Evolutionary conservation across 2,329 filamentous ascomycete species (phyloP).

Genomic region (Pestalotiopsis sp.): DNA sequence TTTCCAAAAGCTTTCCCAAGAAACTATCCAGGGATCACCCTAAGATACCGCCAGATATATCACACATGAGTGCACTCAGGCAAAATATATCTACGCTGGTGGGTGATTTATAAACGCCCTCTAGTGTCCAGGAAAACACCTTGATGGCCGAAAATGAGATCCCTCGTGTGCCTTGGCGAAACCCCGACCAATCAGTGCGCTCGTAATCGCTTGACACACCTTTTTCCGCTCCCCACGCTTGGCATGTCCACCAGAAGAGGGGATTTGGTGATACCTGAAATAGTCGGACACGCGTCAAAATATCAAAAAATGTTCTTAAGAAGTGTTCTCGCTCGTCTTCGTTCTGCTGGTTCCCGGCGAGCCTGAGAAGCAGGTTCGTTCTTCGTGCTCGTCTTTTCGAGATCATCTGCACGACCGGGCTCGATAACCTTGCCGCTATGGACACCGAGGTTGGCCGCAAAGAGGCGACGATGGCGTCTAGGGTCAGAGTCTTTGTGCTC

Average conservation of each 20-base stretch:
- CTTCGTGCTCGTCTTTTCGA: neutral
- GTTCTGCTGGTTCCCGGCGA: too few species aligned
- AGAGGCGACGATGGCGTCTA: neutral
- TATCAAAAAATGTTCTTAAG: neutral
- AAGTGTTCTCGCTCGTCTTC: neutral
- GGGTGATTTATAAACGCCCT: neutral
- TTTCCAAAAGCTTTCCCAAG: too few species aligned
- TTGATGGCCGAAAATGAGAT: conserved; percentile 4
- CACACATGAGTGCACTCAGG: too few species aligned
- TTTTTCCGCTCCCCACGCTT: conserved; percentile 6
- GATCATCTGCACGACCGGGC: neutral
- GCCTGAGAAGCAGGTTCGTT: too few species aligned
- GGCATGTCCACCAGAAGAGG: neutral
- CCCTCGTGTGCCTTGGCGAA: neutral
- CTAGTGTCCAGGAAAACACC: neutral
- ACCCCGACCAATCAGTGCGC: neutral
- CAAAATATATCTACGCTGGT: too few species aligned
- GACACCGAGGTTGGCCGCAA: neutral
- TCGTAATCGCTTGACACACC: neutral
- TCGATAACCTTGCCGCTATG: neutral
- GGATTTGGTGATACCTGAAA: neutral
- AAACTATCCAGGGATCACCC: too few species aligned
- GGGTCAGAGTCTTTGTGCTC: conserved; percentile 5
- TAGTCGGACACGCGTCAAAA: neutral
- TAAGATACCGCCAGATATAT: too few species aligned